These are phyloP conservation scores for Lentinula edodes DNA, from an alignment of 768 basidiomycete genomes.

Conservation along the genomic window DNA sequence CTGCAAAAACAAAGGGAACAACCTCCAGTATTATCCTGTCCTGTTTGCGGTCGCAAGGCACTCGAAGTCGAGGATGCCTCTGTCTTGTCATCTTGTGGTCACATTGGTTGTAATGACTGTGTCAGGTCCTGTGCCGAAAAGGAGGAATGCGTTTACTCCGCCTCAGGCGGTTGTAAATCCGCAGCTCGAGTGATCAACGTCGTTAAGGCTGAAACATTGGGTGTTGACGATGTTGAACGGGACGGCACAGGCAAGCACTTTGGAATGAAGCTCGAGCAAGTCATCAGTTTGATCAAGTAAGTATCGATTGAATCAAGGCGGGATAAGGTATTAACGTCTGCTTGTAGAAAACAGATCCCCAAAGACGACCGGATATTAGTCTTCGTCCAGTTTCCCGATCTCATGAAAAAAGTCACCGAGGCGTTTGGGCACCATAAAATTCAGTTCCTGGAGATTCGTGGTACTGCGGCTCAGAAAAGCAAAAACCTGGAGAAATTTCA, in stretches of 20 bases:
- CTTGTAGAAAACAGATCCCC: constrained; percentile 55
- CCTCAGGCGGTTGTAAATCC: constrained; percentile 66
- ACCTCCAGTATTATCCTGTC: constrained; percentile 57
- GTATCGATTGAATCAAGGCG: constrained; percentile 9
- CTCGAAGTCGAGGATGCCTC: constrained; percentile 67
- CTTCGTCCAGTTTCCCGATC: constrained; percentile 94
- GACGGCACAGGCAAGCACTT: constrained; percentile 74
- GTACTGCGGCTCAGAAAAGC: constrained; percentile 70
- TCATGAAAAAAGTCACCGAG: constrained; percentile 87
- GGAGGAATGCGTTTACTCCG: constrained; percentile 78
- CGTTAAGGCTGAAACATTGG: constrained; percentile 73
- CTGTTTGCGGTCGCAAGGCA: constrained; percentile 48
- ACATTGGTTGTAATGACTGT: constrained; percentile 76
- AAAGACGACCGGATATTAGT: constrained; percentile 80
- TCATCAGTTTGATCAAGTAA: constrained; percentile 72
- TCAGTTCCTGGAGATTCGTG: constrained; percentile 75
- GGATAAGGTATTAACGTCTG: not conserved
- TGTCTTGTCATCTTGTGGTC: constrained; percentile 89
- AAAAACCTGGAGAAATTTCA: constrained; percentile 86
- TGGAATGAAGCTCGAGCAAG: constrained; percentile 76
- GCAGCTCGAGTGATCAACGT: constrained; percentile 79
- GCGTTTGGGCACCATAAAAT: constrained; percentile 71
- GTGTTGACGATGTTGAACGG: constrained; percentile 70
- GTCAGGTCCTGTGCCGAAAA: constrained; percentile 67
- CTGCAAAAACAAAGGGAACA: constrained; percentile 69